phyloP scores from a whole-genome alignment of 2,329 filamentous ascomycete species.

The Aspergillus sp. region DNA sequence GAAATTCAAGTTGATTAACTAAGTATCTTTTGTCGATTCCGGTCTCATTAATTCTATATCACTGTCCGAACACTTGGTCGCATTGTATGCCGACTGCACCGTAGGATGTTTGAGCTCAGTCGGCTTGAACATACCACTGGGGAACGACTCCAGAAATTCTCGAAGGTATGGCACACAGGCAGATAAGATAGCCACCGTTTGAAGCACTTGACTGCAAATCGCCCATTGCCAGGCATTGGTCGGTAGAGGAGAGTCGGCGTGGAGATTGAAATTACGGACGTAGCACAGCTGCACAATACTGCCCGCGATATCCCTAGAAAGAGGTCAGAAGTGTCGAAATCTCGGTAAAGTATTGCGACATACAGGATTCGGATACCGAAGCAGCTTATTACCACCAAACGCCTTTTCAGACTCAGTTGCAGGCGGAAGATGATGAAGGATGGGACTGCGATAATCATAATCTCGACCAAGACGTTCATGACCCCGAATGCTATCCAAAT shows the following conservation, averaged over 20 bases:
- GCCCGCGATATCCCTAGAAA: slow-evolving; percentile 1
- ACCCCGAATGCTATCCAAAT: neutral
- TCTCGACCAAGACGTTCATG: slow-evolving; percentile 1
- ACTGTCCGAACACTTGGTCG: neutral
- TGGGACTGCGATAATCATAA: neutral
- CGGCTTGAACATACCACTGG: slow-evolving; percentile 10
- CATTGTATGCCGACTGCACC: neutral
- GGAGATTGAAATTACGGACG: neutral
- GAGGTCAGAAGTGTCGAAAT: neutral
- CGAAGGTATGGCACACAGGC: slow-evolving; percentile 12
- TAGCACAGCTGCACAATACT: neutral
- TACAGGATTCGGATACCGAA: slow-evolving; percentile 1
- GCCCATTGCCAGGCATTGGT: slow-evolving; percentile 5
- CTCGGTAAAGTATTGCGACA: neutral
- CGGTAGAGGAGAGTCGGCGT: neutral
- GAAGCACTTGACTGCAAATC: slow-evolving; percentile 9
- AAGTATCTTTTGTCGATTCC: neutral
- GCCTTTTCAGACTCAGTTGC: neutral
- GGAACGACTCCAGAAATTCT: slow-evolving; percentile 9
- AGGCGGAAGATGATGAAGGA: slow-evolving; percentile 1
- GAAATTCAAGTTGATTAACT: neutral
- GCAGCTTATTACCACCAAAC: slow-evolving; percentile 8
- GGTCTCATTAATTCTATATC: neutral
- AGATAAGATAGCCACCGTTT: slow-evolving; percentile 7
- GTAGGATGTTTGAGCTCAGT: too few species aligned